A percentile compares a stretch with the other conserved stretches of the same genome.
Conservation (phyloP, 495 filamentous ascomycete species). For the Xylaria venustula region DNA sequence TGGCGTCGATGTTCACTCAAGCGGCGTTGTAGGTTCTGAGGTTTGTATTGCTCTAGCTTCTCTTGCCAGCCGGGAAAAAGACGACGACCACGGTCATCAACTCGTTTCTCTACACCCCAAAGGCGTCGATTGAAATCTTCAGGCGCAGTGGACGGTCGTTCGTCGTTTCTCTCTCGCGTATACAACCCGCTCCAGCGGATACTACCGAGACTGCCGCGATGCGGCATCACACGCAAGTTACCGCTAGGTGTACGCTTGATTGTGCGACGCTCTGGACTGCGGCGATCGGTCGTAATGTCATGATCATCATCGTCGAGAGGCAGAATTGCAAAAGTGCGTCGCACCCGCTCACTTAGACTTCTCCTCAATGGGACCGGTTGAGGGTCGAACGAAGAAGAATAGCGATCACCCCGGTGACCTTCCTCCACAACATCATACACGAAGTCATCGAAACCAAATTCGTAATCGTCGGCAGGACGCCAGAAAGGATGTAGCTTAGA, state of each 20-base stretch:
- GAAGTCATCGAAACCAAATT: conserved; percentile 49
- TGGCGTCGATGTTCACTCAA: conserved; percentile 63
- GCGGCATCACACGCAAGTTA: conserved; percentile 49
- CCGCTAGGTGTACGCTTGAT: conserved; percentile 50
- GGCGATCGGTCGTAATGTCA: conserved; percentile 34
- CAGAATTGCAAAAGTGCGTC: conserved; percentile 52
- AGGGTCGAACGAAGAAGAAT: conserved; percentile 40
- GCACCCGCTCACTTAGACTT: conserved; percentile 48
- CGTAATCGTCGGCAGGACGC: conserved; percentile 73
- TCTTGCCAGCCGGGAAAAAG: conserved; percentile 35
- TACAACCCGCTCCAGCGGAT: conserved; percentile 20
- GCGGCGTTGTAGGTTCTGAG: conserved; percentile 51
- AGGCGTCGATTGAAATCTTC: conserved; percentile 21
- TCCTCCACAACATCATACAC: conserved; percentile 28
- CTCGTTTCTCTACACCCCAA: conserved; percentile 27
- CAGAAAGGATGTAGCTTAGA: conserved; percentile 76
- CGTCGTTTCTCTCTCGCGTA: conserved; percentile 18
- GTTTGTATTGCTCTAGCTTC: conserved; percentile 42
- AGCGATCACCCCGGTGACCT: conserved; percentile 29
- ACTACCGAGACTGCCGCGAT: conserved; percentile 40
- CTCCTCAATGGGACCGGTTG: conserved; percentile 50
- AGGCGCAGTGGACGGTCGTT: conserved; percentile 34
- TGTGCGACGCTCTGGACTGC: conserved; percentile 45
- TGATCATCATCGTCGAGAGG: conserved; percentile 41
- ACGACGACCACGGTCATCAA: conserved; percentile 24